Conservation (phyloP, 352 stramenopile species). For the Phytopythium litorale region DNA sequence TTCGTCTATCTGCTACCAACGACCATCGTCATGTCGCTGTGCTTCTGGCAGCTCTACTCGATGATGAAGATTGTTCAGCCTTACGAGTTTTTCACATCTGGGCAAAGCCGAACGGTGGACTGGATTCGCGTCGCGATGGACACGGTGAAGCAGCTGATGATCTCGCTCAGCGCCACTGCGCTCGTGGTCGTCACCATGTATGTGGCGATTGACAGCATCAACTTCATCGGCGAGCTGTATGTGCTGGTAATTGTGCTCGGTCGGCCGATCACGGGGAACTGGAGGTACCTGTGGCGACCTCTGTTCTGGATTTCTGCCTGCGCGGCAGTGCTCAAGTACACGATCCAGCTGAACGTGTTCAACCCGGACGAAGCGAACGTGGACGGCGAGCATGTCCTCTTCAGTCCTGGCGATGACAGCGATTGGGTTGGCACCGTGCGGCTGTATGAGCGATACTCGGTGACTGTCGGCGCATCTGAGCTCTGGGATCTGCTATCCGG, state of each 20-base stretch:
- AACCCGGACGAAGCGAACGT: constrained; percentile 21
- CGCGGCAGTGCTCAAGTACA: constrained; percentile 52
- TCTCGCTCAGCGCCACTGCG: constrained; percentile 63
- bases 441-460: constrained; percentile 35
- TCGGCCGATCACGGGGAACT: constrained; percentile 46
- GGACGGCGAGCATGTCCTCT: constrained; percentile 22
- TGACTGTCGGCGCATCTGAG: constrained; percentile 20
- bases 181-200: constrained; percentile 71
- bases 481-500: constrained; percentile 54
- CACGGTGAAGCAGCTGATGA: constrained; percentile 55
- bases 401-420: constrained; percentile 45
- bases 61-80: constrained; percentile 60
- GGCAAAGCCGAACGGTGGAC: constrained; percentile 48
- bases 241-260: constrained; percentile 57
- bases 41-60: constrained; percentile 80
- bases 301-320: constrained; percentile 74
- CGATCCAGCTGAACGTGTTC: constrained; percentile 65
- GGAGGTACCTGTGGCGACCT: constrained; percentile 73
- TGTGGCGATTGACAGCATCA: constrained; percentile 53
- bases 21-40: constrained; percentile 60
- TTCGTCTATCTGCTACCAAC: constrained; percentile 82
- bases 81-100: constrained; percentile 64
- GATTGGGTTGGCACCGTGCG: constrained; percentile 58
- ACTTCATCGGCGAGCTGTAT: constrained; percentile 64
- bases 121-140: constrained; percentile 50